A percentile compares a stretch with the other conserved stretches of the same genome.
Evolutionary conservation across 148 eudicot species (phyloP).

Genomic region (Fagopyrum homotropicum): DNA sequence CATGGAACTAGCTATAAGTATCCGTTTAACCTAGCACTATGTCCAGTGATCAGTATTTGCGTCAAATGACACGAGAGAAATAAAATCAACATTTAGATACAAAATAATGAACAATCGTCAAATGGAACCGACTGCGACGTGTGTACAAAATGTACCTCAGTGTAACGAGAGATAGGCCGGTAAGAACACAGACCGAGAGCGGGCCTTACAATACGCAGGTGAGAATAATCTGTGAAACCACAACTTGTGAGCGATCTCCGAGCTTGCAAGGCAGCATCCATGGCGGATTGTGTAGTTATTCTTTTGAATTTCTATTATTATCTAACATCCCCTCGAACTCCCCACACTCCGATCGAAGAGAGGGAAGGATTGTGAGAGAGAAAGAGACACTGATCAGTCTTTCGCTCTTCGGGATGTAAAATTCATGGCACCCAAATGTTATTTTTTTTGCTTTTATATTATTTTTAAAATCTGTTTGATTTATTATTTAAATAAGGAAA

Average conservation of each 20-base stretch:
- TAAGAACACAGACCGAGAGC: conserved; percentile 6
- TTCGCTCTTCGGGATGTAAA: background rate
- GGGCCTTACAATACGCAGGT: background rate
- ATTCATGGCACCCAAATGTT: background rate
- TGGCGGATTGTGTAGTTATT: background rate
- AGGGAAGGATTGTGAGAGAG: background rate
- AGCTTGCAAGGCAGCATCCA: conserved; percentile 11
- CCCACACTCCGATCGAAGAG: background rate
- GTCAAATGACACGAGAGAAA: background rate
- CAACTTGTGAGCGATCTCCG: background rate
- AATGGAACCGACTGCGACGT: no score
- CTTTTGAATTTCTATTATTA: background rate
- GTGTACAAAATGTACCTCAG: background rate
- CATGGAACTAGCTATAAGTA: background rate
- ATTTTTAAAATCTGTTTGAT: background rate
- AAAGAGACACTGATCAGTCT: conserved; percentile 9
- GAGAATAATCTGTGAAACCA: background rate
- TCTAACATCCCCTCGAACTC: conserved; percentile 2
- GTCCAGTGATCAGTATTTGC: background rate
- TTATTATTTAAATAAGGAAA: background rate
- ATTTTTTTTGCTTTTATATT: no score
- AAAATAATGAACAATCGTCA: no score
- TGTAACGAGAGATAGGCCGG: conserved; percentile 3
- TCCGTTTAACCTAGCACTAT: background rate
- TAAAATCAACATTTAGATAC: background rate